Conservation (phyloP, 768 basidiomycete genomes). For the Auriscalpium microsporum region DNA sequence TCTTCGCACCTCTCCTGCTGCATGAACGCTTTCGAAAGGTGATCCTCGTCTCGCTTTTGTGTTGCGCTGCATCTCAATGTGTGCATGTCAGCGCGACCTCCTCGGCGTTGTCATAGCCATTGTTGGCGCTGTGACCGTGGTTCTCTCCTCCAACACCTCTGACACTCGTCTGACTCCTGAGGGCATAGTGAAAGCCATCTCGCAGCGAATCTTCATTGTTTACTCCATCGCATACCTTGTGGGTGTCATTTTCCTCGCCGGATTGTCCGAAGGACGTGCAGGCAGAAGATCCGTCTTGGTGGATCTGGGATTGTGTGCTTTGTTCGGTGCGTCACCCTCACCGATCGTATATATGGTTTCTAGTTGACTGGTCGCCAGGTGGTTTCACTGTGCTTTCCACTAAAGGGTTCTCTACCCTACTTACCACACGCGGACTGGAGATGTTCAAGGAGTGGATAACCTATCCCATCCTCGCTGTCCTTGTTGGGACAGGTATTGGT, state of each 20-base stretch:
- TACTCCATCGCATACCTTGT: constrained; percentile 61
- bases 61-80: constrained; percentile 7
- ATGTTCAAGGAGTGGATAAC: constrained; percentile 78
- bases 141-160: constrained; percentile 67
- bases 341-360: neutral
- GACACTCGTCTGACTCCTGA: constrained; percentile 62
- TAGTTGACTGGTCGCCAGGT: constrained; percentile 27
- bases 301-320: constrained; percentile 81
- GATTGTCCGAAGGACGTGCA: constrained; percentile 53
- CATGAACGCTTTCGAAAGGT: constrained; percentile 77
- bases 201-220: constrained; percentile 62
- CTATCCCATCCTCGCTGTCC: constrained; percentile 70
- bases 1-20: constrained; percentile 83
- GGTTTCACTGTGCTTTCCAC: constrained; percentile 92
- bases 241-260: constrained; percentile 47
- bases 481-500: constrained; percentile 66
- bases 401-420: constrained; percentile 81
- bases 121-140: constrained; percentile 89
- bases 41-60: constrained; percentile 16
- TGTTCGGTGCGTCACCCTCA: constrained; percentile 50
- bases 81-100: constrained; percentile 51
- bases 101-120: constrained; percentile 75
- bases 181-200: constrained; percentile 59
- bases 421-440: constrained; percentile 69
- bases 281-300: constrained; percentile 71